Evolutionary conservation across 192 early-diverging fungal genomes (phyloP).

Genomic region (Backusella liffmaniae): DNA sequence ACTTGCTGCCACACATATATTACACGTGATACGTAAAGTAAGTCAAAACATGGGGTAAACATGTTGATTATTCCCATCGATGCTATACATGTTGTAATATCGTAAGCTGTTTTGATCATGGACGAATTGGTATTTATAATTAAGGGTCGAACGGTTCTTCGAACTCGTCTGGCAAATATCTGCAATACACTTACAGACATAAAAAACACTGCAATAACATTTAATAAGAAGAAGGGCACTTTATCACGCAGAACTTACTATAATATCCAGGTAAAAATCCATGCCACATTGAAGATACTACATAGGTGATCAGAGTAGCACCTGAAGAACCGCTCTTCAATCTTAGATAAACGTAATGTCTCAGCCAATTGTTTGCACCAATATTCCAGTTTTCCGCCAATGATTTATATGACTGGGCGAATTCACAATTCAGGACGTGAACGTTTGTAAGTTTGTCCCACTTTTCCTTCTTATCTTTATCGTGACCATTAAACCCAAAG

Average conservation of each 20-base stretch:
- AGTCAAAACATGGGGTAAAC: constrained; percentile 2
- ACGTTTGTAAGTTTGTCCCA: constrained; percentile 83
- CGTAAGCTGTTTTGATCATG: not conserved
- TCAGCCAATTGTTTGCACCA: constrained; percentile 85
- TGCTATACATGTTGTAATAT: not conserved
- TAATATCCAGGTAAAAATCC: constrained; percentile 92
- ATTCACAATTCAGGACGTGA: constrained; percentile 62
- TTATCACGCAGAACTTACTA: constrained; percentile 34
- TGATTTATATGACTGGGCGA: constrained; percentile 69
- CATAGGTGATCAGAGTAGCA: constrained; percentile 77
- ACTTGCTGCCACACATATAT: not conserved
- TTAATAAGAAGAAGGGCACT: not conserved
- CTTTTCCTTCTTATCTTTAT: constrained; percentile 44
- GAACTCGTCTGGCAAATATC: not conserved
- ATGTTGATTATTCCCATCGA: not conserved
- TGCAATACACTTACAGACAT: not conserved
- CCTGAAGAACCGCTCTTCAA: constrained; percentile 11
- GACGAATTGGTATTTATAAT: not conserved
- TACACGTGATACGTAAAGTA: not conserved
- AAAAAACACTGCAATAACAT: not conserved
- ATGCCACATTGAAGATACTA: constrained; percentile 92
- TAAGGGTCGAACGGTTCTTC: not conserved
- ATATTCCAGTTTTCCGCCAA: constrained; percentile 89
- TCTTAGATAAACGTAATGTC: constrained; percentile 71
- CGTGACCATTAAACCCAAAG: constrained; percentile 76